A percentile compares a stretch with the other conserved stretches of the same genome.
Evolutionary conservation across 768 basidiomycete species (phyloP).

Genomic region (Russula vinacea): DNA sequence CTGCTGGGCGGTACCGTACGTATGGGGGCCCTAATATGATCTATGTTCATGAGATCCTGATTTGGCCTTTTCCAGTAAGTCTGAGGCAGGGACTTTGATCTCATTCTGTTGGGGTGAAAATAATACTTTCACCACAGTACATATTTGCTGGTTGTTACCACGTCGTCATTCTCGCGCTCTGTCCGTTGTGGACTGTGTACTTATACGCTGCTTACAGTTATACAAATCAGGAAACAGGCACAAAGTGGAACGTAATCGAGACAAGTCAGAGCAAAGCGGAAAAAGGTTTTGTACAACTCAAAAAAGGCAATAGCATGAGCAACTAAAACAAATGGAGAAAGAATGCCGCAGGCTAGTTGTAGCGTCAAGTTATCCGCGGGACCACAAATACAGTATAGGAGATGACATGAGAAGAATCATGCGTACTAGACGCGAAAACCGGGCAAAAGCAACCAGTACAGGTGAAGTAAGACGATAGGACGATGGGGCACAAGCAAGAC

Average conservation of each 20-base stretch:
- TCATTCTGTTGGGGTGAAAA: too few relatives aligned
- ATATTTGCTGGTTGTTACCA: too few relatives aligned
- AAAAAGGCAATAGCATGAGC: slow-evolving; percentile 1
- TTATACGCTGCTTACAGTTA: slow-evolving; percentile 16
- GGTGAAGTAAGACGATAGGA: slow-evolving; percentile 5
- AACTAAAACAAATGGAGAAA: slow-evolving; percentile 4
- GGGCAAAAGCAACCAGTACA: slow-evolving; percentile 3
- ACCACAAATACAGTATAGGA: slow-evolving; percentile 25
- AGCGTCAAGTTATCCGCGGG: slow-evolving; percentile 25
- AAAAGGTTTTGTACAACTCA: slow-evolving; percentile 14
- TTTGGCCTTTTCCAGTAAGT: too few relatives aligned
- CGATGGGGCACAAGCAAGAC: slow-evolving; percentile 6
- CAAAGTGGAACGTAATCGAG: slow-evolving; percentile 19
- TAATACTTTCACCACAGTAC: too few relatives aligned
- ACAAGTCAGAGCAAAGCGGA: slow-evolving; percentile 7
- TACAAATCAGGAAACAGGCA: slow-evolving; percentile 25
- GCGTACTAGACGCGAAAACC: background rate
- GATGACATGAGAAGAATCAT: slow-evolving; percentile 17
- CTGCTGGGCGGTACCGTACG: background rate
- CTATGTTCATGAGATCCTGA: too few relatives aligned
- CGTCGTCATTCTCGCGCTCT: too few relatives aligned
- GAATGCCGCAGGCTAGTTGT: background rate
- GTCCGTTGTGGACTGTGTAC: too few relatives aligned
- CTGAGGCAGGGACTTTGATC: too few relatives aligned
- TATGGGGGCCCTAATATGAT: too few relatives aligned